A percentile compares a stretch with the other conserved stretches of the same genome.
Evolutionary conservation across 805 yeast species (phyloP).

Genomic region (fission yeast (Schizosaccharomyces pombe)): DNA sequence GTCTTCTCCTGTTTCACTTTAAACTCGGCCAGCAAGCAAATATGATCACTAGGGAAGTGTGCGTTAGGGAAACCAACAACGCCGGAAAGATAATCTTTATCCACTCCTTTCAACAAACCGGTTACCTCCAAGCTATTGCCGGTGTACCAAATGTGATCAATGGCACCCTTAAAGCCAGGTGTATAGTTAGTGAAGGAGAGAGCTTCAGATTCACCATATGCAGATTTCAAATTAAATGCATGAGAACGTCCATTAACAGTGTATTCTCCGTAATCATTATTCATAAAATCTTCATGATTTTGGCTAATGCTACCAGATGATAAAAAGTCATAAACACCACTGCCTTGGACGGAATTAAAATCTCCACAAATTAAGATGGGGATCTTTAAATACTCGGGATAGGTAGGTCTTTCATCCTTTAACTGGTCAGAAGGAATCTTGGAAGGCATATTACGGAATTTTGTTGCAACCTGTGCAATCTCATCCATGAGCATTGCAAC

Average conservation of each 20-base stretch:
- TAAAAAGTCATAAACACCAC: slow-evolving; percentile 81
- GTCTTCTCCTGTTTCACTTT: slow-evolving; percentile 28
- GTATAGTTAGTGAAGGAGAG: slow-evolving; percentile 86
- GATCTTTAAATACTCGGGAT: slow-evolving; percentile 26
- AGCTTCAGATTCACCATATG: slow-evolving; percentile 67
- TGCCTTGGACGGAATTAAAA: slow-evolving; percentile 64
- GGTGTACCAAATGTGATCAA: slow-evolving; percentile 91
- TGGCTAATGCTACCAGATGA: slow-evolving; percentile 48
- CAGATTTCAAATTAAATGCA: slow-evolving; percentile 56
- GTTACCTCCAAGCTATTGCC: slow-evolving; percentile 57
- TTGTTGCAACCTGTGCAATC: slow-evolving; percentile 40
- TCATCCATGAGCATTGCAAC: slow-evolving; percentile 81
- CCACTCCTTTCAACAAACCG: slow-evolving; percentile 70
- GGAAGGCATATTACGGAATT: slow-evolving; percentile 16
- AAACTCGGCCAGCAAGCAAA: slow-evolving; percentile 63
- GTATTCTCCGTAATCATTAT: slow-evolving; percentile 73
- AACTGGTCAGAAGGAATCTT: slow-evolving; percentile 5
- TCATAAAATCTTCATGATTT: slow-evolving; percentile 57
- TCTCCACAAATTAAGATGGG: slow-evolving; percentile 88
- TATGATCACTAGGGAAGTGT: slow-evolving; percentile 83
- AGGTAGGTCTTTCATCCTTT: slow-evolving; percentile 10
- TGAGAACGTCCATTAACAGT: slow-evolving; percentile 77
- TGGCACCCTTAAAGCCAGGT: slow-evolving; percentile 76
- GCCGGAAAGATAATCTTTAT: slow-evolving; percentile 47
- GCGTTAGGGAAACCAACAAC: slow-evolving; percentile 85